Evolutionary conservation across 768 basidiomycete genomes (phyloP), one percentile per base, ranked within the genome.

Genomic region (Auriscalpium orientale): DNA sequence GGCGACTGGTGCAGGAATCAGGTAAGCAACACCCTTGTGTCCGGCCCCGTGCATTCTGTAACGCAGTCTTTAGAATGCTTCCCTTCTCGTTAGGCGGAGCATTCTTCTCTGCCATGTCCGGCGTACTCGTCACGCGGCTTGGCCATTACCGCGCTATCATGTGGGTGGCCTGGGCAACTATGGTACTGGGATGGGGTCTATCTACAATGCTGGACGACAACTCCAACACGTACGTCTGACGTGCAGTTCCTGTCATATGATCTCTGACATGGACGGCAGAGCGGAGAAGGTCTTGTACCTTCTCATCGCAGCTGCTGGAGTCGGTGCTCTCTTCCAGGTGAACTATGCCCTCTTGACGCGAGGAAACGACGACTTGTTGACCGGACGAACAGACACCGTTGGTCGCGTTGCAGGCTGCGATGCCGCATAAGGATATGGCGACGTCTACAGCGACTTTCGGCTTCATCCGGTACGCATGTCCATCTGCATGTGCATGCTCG

Each of bases 351-450:
- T 43, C 40, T 12, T 43, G 40, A 28, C 5, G 22, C 22, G 22
- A 28, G 22, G 22, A 28, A 28, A 5, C 22, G 22, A 28, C 22
- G 5, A 28, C 22, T 28, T 43, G 13, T 18, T 43, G 40, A 43
- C 40, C 3, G 7, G 13, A 43, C 40, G 40, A 12, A 13, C n/a
- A 43, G 40, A 74, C 75, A 7, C 88, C 87, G 0, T 68, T 89
- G 6, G 81, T 91, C 49, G 87, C 76, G 12, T 70, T 92, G 11
- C 90, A 92, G 68, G 87, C 89, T 1, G 84, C 89, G 0, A 93
- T 93, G 89, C 91, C 90, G 1, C 64, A 88, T 16, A 84, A 82
- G 62, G 88, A 91, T 59, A 89, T 92, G 87, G 88, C 89, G 4
- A 89, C 89, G 3, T 82, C 80, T 53, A 89, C 89, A 0, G 72